phyloP scores from a whole-genome alignment of 306 rosid genomes.

The Rosa rugosa region DNA sequence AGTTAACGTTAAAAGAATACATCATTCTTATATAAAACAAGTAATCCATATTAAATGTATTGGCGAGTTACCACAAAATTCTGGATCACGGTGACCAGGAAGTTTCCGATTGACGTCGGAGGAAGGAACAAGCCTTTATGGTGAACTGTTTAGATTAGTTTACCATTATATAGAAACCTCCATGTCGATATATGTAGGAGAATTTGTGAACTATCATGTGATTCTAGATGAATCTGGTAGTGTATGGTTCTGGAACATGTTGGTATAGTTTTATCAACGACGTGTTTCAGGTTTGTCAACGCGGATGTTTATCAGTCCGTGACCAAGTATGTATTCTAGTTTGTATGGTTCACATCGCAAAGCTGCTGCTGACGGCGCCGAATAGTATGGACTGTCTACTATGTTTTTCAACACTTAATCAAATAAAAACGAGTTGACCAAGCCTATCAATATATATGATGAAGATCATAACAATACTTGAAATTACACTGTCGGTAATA shows the following conservation, averaged over 20 bases:
- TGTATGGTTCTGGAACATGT: background rate
- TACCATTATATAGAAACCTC: background rate
- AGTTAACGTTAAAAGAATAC: slow-evolving; percentile 17
- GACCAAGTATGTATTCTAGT: background rate
- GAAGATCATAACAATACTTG: background rate
- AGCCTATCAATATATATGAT: too few species aligned
- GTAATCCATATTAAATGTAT: background rate
- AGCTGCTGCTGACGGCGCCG: background rate
- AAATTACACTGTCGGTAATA: background rate
- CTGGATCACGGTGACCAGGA: background rate
- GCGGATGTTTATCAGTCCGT: background rate
- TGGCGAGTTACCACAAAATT: background rate
- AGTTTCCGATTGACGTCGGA: background rate
- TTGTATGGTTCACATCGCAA: background rate
- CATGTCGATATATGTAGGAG: background rate
- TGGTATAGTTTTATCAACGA: background rate
- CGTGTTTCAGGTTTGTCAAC: slow-evolving; percentile 5
- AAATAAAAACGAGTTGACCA: background rate
- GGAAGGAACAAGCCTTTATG: background rate
- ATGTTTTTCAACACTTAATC: background rate
- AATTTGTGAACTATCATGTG: background rate
- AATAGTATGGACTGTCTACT: background rate
- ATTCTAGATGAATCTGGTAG: background rate
- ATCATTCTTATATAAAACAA: background rate
- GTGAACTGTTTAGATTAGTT: background rate